A percentile compares a stretch with the other conserved stretches of the same genome.
Conservation (phyloP, 31 red algal species). For the Odonthalia washingtoniensis region DNA sequence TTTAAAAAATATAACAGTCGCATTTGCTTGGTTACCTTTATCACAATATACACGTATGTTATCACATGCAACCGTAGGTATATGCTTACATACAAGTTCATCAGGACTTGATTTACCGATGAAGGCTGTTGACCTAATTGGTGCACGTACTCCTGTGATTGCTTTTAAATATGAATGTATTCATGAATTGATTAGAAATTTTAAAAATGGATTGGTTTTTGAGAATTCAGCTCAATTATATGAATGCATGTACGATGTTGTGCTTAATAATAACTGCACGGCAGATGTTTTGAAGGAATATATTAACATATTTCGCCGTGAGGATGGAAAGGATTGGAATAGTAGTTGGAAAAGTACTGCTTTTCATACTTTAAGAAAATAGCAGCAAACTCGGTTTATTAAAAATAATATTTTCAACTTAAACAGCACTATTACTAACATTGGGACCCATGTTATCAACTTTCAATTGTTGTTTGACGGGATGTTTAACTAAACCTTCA, state of each 20-base stretch:
- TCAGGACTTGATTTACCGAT: constrained; percentile 96
- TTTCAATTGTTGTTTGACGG: too few species aligned
- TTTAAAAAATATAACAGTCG: constrained; percentile 56
- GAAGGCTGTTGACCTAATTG: constrained; percentile 97
- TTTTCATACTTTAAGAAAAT: too few species aligned
- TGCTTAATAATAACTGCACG: constrained; percentile 22
- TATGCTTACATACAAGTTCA: constrained; percentile 88
- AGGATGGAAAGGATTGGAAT: too few species aligned
- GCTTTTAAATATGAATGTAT: constrained; percentile 75
- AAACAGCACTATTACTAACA: too few species aligned
- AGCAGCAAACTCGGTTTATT: too few species aligned
- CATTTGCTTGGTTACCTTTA: constrained; percentile 70
- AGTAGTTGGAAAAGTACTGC: too few species aligned
- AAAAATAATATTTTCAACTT: too few species aligned
- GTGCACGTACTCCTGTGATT: constrained; percentile 77
- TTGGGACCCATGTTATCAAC: too few species aligned
- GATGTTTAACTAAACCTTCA: constrained; percentile 41
- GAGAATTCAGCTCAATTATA: constrained; percentile 42
- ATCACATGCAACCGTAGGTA: constrained; percentile 60
- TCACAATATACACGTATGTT: constrained; percentile 76
- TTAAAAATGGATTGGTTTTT: constrained; percentile 71
- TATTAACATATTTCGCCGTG: too few species aligned
- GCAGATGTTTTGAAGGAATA: too few species aligned
- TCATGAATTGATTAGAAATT: constrained; percentile 63
- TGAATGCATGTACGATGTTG: constrained; percentile 10